Evolutionary conservation across 192 early-diverging fungal species (phyloP).

Genomic region (Mortierella antarctica): DNA sequence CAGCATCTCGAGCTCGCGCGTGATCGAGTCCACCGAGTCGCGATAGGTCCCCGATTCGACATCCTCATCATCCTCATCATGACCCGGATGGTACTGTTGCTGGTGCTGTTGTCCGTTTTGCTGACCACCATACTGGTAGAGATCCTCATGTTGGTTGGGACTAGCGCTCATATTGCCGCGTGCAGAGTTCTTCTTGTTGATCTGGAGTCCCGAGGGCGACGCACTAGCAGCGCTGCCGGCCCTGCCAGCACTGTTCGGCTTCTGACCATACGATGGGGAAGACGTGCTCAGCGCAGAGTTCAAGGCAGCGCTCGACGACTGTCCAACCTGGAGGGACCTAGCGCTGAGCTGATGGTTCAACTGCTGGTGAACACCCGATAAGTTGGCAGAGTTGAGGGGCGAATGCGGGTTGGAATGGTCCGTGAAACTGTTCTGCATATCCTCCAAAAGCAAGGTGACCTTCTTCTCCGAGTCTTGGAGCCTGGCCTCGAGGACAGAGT

Average conservation of each 20-base stretch:
- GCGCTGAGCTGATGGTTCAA: constrained; percentile 11
- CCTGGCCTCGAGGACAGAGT: constrained; percentile 42
- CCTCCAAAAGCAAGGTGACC: constrained; percentile 33
- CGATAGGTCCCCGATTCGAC: constrained; percentile 20
- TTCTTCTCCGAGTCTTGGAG: constrained; percentile 49
- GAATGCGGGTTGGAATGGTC: constrained; percentile 19
- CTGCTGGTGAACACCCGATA: constrained; percentile 23
- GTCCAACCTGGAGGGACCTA: background rate
- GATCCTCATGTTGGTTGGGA: constrained; percentile 12
- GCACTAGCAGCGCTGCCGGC: background rate
- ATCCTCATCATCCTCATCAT: constrained; percentile 12
- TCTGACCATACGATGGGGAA: background rate
- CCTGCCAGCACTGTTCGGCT: background rate
- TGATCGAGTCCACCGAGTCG: constrained; percentile 51
- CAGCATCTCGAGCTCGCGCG: constrained; percentile 52
- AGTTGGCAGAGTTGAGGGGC: constrained; percentile 18
- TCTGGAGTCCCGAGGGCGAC: constrained; percentile 13
- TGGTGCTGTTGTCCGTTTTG: background rate
- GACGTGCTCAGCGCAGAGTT: constrained; percentile 2
- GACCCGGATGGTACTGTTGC: background rate
- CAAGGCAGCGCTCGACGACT: constrained; percentile 5
- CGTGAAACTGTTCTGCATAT: constrained; percentile 37
- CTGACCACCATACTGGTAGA: constrained; percentile 14
- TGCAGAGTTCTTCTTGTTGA: constrained; percentile 3
- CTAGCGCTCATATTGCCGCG: background rate